Evolutionary conservation across 139 green algal genomes (phyloP), one percentile per base, ranked within the genome.

Genomic region (Asterochloris erici): DNA sequence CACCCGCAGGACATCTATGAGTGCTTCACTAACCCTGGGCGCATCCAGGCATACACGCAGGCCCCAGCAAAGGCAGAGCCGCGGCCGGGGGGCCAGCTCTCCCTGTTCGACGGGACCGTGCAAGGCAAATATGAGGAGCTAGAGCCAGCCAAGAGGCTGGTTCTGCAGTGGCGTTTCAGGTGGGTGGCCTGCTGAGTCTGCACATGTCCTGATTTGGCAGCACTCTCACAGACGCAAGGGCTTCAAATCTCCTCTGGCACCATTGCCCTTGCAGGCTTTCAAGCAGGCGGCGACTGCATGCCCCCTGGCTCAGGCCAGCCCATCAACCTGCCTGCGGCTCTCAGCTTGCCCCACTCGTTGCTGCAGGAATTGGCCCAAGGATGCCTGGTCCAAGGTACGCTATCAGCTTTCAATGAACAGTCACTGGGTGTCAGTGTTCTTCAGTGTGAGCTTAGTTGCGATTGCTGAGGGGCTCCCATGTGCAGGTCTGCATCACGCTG

Each of bases 91-190:
- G 93, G 93, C 14, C 26, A 27, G 12, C 93, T 96, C 73, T 86
- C 64, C 60, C 92, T 95, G 89, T 96, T 93, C 86, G 90, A 88
- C 19, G 91, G 91, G 29, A 88, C 77, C 28, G 86, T 96, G 75
- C 61, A 89, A 70, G 95, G 91, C 21, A 85, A 77, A 69, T 96
- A 93, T 81, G 80, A 79, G 9, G 85, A 95, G 88, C 81, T 98
- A 73, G 24, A 87, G 79, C 77, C 90, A 0, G 76, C 83, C 26
- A 77, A 86, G 66, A 82, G 81, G 24, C 78, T 98, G 16, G 85
- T 86, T 0, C 88, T 97, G 89, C 82, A 93, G 68, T 98, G 95
- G 95, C 86, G 93, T 12, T 97, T 97, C 68, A 62, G 38, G 38
- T 54, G 38, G 38, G 38, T 2, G 6, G 4, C 38, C 38, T 54